Base-by-base conservation (phyloP, 208 protist genomes). In the Trichomonas tenax region DNA sequence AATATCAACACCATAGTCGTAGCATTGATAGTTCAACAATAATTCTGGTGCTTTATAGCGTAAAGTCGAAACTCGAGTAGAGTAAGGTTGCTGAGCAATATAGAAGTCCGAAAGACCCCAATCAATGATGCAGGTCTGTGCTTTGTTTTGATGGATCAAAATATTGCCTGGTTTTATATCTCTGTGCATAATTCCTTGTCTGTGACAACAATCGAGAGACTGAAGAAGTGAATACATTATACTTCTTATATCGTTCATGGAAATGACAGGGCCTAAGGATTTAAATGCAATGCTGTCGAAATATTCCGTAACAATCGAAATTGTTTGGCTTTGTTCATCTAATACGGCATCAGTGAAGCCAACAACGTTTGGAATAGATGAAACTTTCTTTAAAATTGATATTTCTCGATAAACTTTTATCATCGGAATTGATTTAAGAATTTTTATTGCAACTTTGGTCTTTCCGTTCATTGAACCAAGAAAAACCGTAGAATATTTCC, bases 121-220 rank as follows among this genome's bases (percentile, higher is more conserved):
- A 88, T 97, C 97, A 95, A 99, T 99, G 4, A 99, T 97, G 26
- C 99, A 97, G 82, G 99, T 96, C 84, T 97, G 93, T 14, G 98
- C 97, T 46, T 98, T 97, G 84, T 98, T 97, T 97, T 99, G 99
- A 96, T 99, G 98, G 97, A 99, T 99, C 98, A 99, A 99, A 31
- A 99, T 98, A 96, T 99, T 99, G 96, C 99, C 99, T 44, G 99
- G 99, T 97, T 99, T 99, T 82, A 99, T 99, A 96, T 99, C 99
- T 86, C 99, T 98, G 96, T 99, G 99, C 98, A 99, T 99, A 93
- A 99, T 99, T 40, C 99, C 99, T 58, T 48, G 36, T 34, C 36
- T 23, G 17, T 48, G 44, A 4, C 44, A 93, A 6, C 15, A 93
- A 51, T 93, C 44, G 2, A 93, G 31, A 15, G 86, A 48, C 21